Percentiles rank a stretch among this genome's conserved stretches.
phyloP scores from a whole-genome alignment of 2,329 filamentous ascomycete genomes.

The Cladosporium sp. region DNA sequence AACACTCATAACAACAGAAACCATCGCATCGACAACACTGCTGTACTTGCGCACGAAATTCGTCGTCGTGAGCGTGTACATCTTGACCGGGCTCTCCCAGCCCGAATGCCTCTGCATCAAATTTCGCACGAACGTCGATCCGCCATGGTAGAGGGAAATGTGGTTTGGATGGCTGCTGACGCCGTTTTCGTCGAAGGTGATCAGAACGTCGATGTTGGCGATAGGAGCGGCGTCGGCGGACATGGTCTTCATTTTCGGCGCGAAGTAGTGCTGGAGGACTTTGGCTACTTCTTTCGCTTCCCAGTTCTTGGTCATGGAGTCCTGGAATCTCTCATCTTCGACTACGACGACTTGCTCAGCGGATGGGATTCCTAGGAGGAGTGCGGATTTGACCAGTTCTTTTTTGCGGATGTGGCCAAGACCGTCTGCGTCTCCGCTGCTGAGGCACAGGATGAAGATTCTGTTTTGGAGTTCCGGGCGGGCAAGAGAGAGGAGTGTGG shows the following conservation, averaged over 20 bases:
- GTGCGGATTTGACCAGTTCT: slow-evolving; percentile 79
- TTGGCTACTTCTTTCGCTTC: slow-evolving; percentile 67
- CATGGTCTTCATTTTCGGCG: slow-evolving; percentile 58
- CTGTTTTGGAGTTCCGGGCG: slow-evolving; percentile 79
- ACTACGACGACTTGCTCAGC: slow-evolving; percentile 83
- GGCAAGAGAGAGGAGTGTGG: slow-evolving; percentile 81
- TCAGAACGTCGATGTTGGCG: slow-evolving; percentile 71
- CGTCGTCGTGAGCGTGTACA: slow-evolving; percentile 82
- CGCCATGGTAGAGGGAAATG: slow-evolving; percentile 81
- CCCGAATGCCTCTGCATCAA: slow-evolving; percentile 66
- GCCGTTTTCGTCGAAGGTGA: slow-evolving; percentile 85
- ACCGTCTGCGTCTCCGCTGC: slow-evolving; percentile 85
- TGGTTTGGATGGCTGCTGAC: slow-evolving; percentile 93
- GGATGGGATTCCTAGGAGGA: slow-evolving; percentile 70
- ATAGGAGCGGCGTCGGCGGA: slow-evolving; percentile 47
- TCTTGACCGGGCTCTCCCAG: slow-evolving; percentile 70
- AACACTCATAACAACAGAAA: slow-evolving; percentile 64
- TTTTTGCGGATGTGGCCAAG: slow-evolving; percentile 78
- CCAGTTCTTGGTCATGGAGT: slow-evolving; percentile 85
- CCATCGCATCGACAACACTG: slow-evolving; percentile 71
- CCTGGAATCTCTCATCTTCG: slow-evolving; percentile 78
- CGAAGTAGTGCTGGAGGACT: slow-evolving; percentile 72
- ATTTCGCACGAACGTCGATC: slow-evolving; percentile 66
- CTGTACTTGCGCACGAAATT: slow-evolving; percentile 77
- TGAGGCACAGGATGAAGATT: slow-evolving; percentile 90